Base-by-base conservation (phyloP, 1,284 basidiomycete genomes). In the Sporisorium graminicola region DNA sequence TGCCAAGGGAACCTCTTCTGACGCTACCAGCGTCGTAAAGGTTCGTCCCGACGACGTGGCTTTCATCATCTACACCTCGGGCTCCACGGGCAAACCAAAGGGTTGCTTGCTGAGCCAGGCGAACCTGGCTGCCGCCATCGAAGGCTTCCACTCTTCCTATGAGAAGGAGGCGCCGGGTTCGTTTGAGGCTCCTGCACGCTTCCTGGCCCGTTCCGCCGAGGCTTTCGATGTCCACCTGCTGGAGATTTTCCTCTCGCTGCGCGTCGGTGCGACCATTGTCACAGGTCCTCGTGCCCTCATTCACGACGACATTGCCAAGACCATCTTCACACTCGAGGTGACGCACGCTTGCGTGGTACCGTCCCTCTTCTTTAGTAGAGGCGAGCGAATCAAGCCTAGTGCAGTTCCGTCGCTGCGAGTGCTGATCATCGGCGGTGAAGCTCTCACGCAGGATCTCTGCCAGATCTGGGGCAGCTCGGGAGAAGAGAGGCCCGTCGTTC, bases 191-290 rank as follows among this genome's bases (percentile, higher is more conserved):
- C 49, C 51, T 18, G 74, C 76, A 5, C 79, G 82, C 26, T 82
- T 81, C 62, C 66, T 85, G n/a, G 83, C 83, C 4, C 76, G 83
- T 9, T 82, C 81, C 6, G 78, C 82, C 2, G 83, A 85, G 50
- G 81, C 83, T 0, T 85, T 85, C 53, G 86, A 86, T 56, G 83
- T 85, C 4, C 83, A 85, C 42, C 69, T 86, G 24, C 66, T 84
- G 29, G 86, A 86, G 70, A 71, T 80, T 35, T 81, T 86, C 58
- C 74, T 83, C 14, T 77, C 86, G 18, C 56, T 86, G 22, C 69
- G 77, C 1, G 63, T 74, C 12, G 86, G 85, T 9, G 81, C 79
- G 10, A 81, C 83, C 4, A 74, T 85, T 49, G 82, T 84, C 31
- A 84, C 80, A 3, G 83, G 80, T 27, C 78, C 83, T 3, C 74